These are phyloP conservation scores for Vaccinium vitisidaea DNA, from an alignment of 148 eudicot species.

Conservation along the genomic window DNA sequence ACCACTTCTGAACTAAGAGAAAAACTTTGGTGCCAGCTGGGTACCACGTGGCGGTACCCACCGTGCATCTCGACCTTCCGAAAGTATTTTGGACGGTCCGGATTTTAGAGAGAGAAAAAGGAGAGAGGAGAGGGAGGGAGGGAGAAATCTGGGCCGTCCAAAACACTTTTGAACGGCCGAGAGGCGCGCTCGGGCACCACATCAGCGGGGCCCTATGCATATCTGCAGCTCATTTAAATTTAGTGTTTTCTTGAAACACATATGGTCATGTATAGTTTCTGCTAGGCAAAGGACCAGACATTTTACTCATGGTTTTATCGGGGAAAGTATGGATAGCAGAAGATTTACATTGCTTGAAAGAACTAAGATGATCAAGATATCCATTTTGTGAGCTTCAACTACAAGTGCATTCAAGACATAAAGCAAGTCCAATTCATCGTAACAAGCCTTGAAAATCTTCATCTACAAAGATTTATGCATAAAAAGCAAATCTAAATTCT, in stretches of 20 bases:
- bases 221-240: too few relatives aligned
- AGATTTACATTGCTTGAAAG: background rate
- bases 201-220: background rate
- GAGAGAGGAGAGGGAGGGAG: too few relatives aligned
- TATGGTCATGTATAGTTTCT: background rate
- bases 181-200: too few relatives aligned
- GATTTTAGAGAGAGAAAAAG: too few relatives aligned
- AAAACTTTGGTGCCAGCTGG: too few relatives aligned
- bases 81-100: too few relatives aligned
- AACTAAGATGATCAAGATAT: background rate
- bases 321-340: background rate
- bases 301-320: background rate
- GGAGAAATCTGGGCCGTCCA: too few relatives aligned
- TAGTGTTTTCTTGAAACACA: background rate
- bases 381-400: background rate
- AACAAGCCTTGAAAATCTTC: background rate
- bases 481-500: background rate
- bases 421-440: background rate
- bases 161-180: too few relatives aligned
- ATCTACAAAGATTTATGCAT: background rate
- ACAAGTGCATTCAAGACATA: background rate
- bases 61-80: too few relatives aligned
- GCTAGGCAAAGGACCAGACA: background rate
- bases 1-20: background rate
- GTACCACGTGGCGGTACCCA: too few relatives aligned